Evolutionary conservation across 805 yeast genomes (phyloP).

Genomic region (Torulaspora delbrueckii): DNA sequence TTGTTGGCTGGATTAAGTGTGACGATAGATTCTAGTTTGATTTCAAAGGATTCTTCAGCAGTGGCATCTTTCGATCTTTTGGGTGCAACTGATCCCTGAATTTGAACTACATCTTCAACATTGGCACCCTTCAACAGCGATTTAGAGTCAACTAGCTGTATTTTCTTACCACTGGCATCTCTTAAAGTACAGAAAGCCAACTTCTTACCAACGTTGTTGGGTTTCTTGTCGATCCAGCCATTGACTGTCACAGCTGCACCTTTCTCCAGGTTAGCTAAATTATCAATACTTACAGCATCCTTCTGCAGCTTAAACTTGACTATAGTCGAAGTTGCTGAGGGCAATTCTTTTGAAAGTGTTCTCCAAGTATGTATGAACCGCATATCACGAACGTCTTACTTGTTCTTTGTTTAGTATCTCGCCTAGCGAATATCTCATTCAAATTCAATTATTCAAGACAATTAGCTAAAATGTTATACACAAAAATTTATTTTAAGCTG

Average conservation of each 20-base stretch:
- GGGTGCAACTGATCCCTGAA: constrained; percentile 49
- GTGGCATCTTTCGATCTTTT: constrained; percentile 22
- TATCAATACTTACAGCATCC: constrained; percentile 12
- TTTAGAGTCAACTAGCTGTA: constrained; percentile 51
- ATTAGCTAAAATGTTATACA: not conserved
- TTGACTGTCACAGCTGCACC: constrained; percentile 45
- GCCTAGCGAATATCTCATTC: not conserved
- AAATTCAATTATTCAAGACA: not conserved
- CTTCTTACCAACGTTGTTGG: constrained; percentile 59
- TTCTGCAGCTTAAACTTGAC: constrained; percentile 18
- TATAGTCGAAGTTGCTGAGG: constrained; percentile 11
- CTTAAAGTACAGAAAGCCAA: constrained; percentile 71
- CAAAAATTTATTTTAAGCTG: not conserved
- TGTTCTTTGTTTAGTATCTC: not conserved
- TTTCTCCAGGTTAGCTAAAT: constrained; percentile 2
- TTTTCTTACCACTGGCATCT: constrained; percentile 61
- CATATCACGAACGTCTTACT: not conserved
- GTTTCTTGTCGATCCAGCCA: constrained; percentile 82
- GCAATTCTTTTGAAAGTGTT: constrained; percentile 10
- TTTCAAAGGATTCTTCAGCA: constrained; percentile 46
- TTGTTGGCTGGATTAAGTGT: constrained; percentile 59
- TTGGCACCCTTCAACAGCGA: constrained; percentile 44
- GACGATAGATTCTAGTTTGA: constrained; percentile 48
- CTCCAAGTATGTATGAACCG: constrained; percentile 8
- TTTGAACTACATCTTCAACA: constrained; percentile 70